Evolutionary conservation across 345 rosid species (phyloP), one percentile per base, ranked within the genome.

Genomic region (Acer yangbiense): DNA sequence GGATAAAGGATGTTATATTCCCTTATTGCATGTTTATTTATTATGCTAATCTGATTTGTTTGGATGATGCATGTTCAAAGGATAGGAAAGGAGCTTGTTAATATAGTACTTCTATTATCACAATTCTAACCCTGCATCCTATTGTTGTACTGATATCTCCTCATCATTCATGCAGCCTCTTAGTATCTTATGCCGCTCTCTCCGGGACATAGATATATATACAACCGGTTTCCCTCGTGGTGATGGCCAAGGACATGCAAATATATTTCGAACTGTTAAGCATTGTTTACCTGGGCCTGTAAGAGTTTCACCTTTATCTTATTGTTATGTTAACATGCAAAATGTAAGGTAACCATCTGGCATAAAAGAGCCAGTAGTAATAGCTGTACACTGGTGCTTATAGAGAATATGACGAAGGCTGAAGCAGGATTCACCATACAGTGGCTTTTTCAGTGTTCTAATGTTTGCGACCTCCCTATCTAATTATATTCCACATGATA

Each of bases 281-380:
- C 97, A 90, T 68, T 93, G 98, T 87, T 80, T 95, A 78, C 99
- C 98, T 82, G 99, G 99, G 60, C 97, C 99, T 74, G 99, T 95
- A 86, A 92, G 99, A 50, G 71, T 72, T 23, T 74, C 68, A 68
- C 21, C 65, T 75, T 81, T 18, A 72, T 72, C 80, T 72, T 68
- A 6, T 57, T 57, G 4, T 73, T 60, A 55, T 69, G 48, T 50
- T 70, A 32, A 54, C 81, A 17, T 66, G 67, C 54, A 61, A 65
- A 52, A 62, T 73, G n/a, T 82, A 13, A 50, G 65, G 57, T 67
- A 35, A 11, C 70, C 32, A 12, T 74, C 69, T 68, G 73, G 9
- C 69, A 65, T 52, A 21, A 70, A 54, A 63, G 39, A 71, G 68
- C 72, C 27, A 16, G 55, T 43, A 57, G 27, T 62, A 57, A 66